Evolutionary conservation across 1,139 yeast species (phyloP).

Genomic region (Geotrichum aggregatum): DNA sequence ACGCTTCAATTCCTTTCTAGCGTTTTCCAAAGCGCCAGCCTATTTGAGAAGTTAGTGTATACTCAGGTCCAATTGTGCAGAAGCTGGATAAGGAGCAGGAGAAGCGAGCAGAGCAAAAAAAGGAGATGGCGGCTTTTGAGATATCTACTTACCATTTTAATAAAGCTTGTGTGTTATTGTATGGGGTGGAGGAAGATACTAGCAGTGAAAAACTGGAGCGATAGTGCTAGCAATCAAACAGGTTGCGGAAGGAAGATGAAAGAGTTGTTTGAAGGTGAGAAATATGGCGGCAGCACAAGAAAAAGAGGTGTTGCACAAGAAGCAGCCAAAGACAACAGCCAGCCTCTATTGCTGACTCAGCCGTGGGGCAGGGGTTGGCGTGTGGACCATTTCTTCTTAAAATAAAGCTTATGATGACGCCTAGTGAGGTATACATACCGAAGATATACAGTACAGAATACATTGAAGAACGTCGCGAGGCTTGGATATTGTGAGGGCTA

Average conservation of each 20-base stretch:
- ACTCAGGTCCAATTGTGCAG: too few species aligned
- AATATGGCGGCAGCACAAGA: neutral
- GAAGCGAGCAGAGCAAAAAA: too few species aligned
- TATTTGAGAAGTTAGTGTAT: conserved; percentile 20
- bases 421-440: too few species aligned
- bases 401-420: too few species aligned
- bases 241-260: neutral
- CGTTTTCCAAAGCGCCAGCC: conserved; percentile 98
- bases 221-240: neutral
- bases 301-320: too few species aligned
- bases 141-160: conserved; percentile 2
- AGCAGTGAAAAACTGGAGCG: neutral
- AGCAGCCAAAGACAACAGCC: neutral
- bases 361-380: too few species aligned
- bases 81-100: neutral
- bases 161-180: neutral
- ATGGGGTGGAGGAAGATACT: neutral
- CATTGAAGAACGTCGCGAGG: too few species aligned
- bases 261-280: neutral
- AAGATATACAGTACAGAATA: too few species aligned
- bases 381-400: too few species aligned
- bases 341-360: too few species aligned
- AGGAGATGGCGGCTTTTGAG: neutral
- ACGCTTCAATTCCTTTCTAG: conserved; percentile 88
- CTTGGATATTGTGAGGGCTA: too few species aligned